A percentile compares a stretch with the other conserved stretches of the same genome.
These are phyloP conservation scores for Talaromyces piceae DNA, from an alignment of 2,329 filamentous ascomycete genomes.

Conservation along the genomic window DNA sequence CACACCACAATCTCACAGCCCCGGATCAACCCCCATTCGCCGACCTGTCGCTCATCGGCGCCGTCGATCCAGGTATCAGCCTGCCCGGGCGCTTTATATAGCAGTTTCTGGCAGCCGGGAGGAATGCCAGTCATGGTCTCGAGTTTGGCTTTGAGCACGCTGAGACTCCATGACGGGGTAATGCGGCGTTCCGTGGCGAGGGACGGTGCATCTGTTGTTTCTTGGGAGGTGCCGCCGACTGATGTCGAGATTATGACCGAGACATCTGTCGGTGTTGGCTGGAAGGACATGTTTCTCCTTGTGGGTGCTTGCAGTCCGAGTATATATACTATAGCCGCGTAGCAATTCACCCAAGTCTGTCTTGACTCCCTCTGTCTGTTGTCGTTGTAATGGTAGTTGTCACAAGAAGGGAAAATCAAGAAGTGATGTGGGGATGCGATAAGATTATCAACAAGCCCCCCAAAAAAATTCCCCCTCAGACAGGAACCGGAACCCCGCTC, in stretches of 20 bases:
- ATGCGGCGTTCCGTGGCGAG: slow-evolving; percentile 77
- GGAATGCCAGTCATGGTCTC: slow-evolving; percentile 92
- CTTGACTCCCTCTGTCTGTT: too few relatives aligned
- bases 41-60: slow-evolving; percentile 59
- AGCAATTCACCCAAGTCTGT: too few relatives aligned
- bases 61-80: slow-evolving; percentile 57
- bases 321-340: too few relatives aligned
- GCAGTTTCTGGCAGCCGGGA: slow-evolving; percentile 67
- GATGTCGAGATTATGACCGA: slow-evolving; percentile 34
- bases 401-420: neutral
- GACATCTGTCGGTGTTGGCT: slow-evolving; percentile 31
- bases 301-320: neutral
- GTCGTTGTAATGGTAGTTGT: too few relatives aligned
- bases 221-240: slow-evolving; percentile 11
- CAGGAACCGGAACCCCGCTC: neutral
- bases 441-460: neutral
- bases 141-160: slow-evolving; percentile 75
- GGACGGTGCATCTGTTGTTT: slow-evolving; percentile 20
- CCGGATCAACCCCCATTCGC: slow-evolving; percentile 37
- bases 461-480: neutral
- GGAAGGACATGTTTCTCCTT: slow-evolving; percentile 13
- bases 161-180: slow-evolving; percentile 84
- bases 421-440: neutral
- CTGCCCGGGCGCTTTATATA: slow-evolving; percentile 56
- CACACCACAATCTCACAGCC: slow-evolving; percentile 39